Conservation (phyloP, 306 rosid genomes). For the Elaeagnus macrophylla region DNA sequence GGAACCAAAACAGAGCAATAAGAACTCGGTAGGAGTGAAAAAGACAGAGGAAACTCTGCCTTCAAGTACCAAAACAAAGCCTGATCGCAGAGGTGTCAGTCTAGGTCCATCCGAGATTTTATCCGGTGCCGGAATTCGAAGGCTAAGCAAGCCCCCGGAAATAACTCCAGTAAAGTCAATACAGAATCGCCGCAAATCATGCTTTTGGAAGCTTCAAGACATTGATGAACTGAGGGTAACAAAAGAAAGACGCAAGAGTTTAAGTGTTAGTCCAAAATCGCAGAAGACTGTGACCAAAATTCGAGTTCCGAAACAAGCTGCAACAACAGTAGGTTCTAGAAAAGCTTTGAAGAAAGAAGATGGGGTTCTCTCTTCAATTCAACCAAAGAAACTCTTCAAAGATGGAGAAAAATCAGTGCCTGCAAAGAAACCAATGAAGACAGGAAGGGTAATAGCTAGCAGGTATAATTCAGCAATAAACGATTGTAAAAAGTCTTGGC, state of each 20-base stretch:
- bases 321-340: constrained; percentile 35
- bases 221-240: constrained; percentile 36
- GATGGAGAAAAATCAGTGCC: constrained; percentile 46
- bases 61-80: constrained; percentile 27
- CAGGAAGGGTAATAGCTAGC: constrained; percentile 76
- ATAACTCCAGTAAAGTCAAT: constrained; percentile 38
- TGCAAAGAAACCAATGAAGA: constrained; percentile 37
- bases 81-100: constrained; percentile 53
- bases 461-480: constrained; percentile 50
- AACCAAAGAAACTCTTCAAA: constrained; percentile 70
- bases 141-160: constrained; percentile 34
- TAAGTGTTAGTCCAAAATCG: constrained; percentile 47
- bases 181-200: constrained; percentile 74
- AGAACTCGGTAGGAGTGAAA: constrained; percentile 23
- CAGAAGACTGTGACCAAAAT: constrained; percentile 33
- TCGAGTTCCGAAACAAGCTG: constrained; percentile 32
- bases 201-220: constrained; percentile 60
- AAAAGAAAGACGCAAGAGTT: constrained; percentile 39
- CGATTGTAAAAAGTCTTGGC: constrained; percentile 59
- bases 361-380: constrained; percentile 31
- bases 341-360: constrained; percentile 47
- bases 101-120: constrained; percentile 69
- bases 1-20: constrained; percentile 38
- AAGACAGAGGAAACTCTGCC: constrained; percentile 27
- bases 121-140: constrained; percentile 27